Evolutionary conservation across 2,329 filamentous ascomycete species (phyloP).

Genomic region (Ophiostoma sp.): DNA sequence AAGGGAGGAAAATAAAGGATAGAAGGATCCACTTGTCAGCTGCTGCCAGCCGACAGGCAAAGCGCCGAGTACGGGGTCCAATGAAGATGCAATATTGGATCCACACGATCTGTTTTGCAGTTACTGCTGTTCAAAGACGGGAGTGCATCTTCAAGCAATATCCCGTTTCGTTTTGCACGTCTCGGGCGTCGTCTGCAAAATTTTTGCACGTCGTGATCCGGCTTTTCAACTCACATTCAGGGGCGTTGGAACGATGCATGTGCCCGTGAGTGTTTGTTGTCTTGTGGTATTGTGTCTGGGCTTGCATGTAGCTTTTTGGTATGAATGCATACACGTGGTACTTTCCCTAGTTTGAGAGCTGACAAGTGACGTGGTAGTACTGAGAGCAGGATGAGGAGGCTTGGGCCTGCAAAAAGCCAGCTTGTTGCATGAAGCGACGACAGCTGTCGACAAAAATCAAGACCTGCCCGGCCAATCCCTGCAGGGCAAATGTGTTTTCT

Average conservation of each 20-base stretch:
- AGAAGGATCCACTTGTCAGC: background rate
- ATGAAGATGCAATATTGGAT: background rate
- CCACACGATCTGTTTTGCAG: background rate
- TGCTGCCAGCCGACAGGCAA: slow-evolving; percentile 8
- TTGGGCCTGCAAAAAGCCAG: background rate
- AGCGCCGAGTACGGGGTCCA: background rate
- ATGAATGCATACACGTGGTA: background rate
- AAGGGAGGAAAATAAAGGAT: background rate
- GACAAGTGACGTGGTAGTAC: slow-evolving; percentile 1
- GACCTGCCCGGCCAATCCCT: background rate
- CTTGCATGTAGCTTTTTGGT: background rate
- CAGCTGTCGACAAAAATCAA: background rate
- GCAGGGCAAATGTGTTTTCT: background rate
- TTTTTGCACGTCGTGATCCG: background rate
- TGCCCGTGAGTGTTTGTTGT: background rate
- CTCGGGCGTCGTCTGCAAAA: background rate
- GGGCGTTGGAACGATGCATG: background rate
- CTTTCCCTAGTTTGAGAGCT: background rate
- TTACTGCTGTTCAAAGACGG: background rate
- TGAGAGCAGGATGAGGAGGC: background rate
- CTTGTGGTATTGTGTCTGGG: background rate
- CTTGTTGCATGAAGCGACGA: background rate
- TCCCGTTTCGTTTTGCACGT: background rate
- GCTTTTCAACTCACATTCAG: background rate
- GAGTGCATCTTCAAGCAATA: background rate